A percentile compares a stretch with the other conserved stretches of the same genome.
Evolutionary conservation across 441 rosid species (phyloP).

Genomic region (Corymbia calophylla): DNA sequence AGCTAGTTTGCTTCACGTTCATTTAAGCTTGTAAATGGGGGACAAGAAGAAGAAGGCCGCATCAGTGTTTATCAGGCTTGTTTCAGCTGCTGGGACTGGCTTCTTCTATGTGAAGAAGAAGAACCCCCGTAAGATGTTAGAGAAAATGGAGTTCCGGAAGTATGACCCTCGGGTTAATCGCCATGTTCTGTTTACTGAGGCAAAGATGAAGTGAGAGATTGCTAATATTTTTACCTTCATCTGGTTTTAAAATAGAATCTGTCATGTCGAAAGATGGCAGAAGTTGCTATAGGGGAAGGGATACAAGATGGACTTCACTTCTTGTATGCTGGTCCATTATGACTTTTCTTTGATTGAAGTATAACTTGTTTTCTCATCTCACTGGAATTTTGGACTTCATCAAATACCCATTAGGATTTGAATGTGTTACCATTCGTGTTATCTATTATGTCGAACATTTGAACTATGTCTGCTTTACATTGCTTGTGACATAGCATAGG

Average conservation of each 20-base stretch:
- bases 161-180: conserved; percentile 89
- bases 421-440: neutral
- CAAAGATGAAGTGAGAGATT: conserved; percentile 70
- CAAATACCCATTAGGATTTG: neutral
- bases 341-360: neutral
- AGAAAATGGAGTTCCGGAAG: conserved; percentile 92
- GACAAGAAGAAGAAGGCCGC: conserved; percentile 89
- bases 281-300: neutral
- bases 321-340: neutral
- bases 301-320: neutral
- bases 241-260: neutral
- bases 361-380: neutral
- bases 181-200: conserved; percentile 84
- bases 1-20: neutral
- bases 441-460: neutral
- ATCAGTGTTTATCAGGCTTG: conserved; percentile 73
- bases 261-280: neutral
- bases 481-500: neutral
- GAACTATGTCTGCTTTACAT: neutral
- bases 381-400: neutral
- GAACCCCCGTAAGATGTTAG: conserved; percentile 62
- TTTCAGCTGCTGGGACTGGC: conserved; percentile 94
- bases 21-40: conserved; percentile 39
- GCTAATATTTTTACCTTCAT: neutral
- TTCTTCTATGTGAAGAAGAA: conserved; percentile 95